These are phyloP conservation scores for Venturia asperata DNA, from an alignment of 2,329 filamentous ascomycete genomes.

Conservation along the genomic window DNA sequence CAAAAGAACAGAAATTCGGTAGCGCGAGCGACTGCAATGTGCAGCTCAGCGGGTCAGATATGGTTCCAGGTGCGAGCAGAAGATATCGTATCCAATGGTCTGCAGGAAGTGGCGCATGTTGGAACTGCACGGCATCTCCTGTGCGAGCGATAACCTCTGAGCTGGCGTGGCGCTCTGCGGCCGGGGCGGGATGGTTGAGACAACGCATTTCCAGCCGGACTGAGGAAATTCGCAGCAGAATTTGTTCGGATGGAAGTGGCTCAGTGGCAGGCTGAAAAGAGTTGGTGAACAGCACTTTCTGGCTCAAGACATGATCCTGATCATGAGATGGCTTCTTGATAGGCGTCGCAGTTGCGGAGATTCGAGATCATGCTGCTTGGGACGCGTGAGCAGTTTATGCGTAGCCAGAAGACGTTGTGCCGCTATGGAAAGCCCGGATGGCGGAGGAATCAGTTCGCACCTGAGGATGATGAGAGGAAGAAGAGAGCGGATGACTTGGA, in stretches of 20 bases:
- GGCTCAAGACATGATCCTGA: background rate
- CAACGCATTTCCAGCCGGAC: background rate
- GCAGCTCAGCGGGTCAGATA: background rate
- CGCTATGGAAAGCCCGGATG: background rate
- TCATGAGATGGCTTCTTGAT: background rate
- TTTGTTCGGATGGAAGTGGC: background rate
- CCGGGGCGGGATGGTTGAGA: background rate
- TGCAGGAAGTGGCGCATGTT: slow-evolving; percentile 5
- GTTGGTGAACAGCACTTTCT: background rate
- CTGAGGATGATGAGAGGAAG: background rate
- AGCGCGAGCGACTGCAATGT: background rate
- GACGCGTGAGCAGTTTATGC: background rate
- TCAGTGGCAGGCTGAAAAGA: background rate
- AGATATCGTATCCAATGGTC: background rate
- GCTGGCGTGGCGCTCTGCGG: slow-evolving; percentile 9
- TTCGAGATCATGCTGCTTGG: slow-evolving; percentile 10
- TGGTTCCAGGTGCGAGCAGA: slow-evolving; percentile 8
- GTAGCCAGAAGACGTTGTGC: slow-evolving; percentile 4
- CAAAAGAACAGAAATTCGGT: background rate
- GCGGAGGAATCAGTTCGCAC: background rate
- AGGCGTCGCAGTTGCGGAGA: background rate
- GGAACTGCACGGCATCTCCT: background rate
- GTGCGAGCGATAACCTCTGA: background rate
- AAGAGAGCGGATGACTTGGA: background rate
- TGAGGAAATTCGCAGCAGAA: background rate